phyloP scores from a whole-genome alignment of 176 grass and related monocot species.

The Juncus effusus region DNA sequence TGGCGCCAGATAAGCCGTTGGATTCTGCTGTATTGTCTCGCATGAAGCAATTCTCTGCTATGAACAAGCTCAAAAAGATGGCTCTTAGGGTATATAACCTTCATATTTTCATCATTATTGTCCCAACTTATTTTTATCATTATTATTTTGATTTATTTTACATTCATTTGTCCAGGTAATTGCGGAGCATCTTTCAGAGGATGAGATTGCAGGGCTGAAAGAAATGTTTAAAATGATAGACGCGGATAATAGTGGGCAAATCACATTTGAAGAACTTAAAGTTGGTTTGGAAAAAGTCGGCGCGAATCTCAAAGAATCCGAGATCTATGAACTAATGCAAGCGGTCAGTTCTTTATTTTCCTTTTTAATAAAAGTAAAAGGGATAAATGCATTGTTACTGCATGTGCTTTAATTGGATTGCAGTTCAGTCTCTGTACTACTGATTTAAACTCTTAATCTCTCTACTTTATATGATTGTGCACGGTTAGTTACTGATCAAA shows the following conservation, averaged over 20 bases:
- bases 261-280: constrained; percentile 85
- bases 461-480: no score
- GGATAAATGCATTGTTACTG: neutral
- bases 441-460: no score
- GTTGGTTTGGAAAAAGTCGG: constrained; percentile 59
- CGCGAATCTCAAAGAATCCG: constrained; percentile 69
- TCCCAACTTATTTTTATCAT: neutral
- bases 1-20: constrained; percentile 77
- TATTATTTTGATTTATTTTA: constrained; percentile 6
- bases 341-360: constrained; percentile 37
- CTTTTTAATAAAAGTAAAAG: neutral
- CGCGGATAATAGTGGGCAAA: constrained; percentile 66
- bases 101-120: neutral
- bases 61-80: constrained; percentile 96
- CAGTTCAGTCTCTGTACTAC: no score
- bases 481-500: no score
- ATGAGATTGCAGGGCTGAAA: constrained; percentile 78
- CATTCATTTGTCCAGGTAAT: constrained; percentile 50
- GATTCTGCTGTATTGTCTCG: constrained; percentile 85
- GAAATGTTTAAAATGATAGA: constrained; percentile 97
- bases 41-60: constrained; percentile 87
- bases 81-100: constrained; percentile 55
- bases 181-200: constrained; percentile 68
- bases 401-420: neutral
- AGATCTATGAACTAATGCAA: constrained; percentile 67